Base-by-base conservation (phyloP, 1,139 yeast species). In the Blastobotrys aristatus region DNA sequence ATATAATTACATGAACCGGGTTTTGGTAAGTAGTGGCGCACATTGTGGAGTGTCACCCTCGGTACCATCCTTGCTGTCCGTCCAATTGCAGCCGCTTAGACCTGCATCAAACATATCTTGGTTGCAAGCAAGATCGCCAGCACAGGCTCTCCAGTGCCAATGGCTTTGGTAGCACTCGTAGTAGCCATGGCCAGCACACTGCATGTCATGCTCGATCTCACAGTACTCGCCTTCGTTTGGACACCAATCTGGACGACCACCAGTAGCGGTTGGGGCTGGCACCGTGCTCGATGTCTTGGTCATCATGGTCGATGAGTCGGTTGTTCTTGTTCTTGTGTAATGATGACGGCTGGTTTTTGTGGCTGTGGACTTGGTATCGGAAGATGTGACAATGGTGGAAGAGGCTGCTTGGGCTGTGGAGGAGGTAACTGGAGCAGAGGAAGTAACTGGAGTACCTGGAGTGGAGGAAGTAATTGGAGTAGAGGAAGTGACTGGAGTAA, bases 21-120 rank as follows among this genome's bases (percentile, higher is more conserved):
- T n/a, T n/a, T n/a, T n/a, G n/a, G n/a, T n/a, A n/a, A n/a, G n/a
- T n/a, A n/a, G n/a, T n/a, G n/a, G n/a, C n/a, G n/a, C n/a, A n/a
- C n/a, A n/a, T n/a, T 31, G n/a, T 31, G 34, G 34, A 31, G n/a
- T 5, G 16, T 34, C 38, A 34, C 38, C 38, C 17, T 18, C 38
- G 13, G 24, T 34, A 4, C 38, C 38, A 13, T 18, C 21, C 7
- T 34, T 13, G 13, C 22, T 17, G 17, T 34, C 38, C 7, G 38
- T 34, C 22, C 20, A 34, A 11, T 34, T 34, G 17, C 38, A 34
- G 21, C 38, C 38, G 17, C n/a, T 13, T 5, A 34, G 6, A 34
- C 38, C 38, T 34, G n/a, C 20, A 6, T 34, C 22, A 17, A 13
- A 4, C 21, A 34, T 5, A 8, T 34, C 38, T 17, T 34, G 22